Conservation (phyloP, 306 rosid genomes). For the Fragaria ananassa region DNA sequence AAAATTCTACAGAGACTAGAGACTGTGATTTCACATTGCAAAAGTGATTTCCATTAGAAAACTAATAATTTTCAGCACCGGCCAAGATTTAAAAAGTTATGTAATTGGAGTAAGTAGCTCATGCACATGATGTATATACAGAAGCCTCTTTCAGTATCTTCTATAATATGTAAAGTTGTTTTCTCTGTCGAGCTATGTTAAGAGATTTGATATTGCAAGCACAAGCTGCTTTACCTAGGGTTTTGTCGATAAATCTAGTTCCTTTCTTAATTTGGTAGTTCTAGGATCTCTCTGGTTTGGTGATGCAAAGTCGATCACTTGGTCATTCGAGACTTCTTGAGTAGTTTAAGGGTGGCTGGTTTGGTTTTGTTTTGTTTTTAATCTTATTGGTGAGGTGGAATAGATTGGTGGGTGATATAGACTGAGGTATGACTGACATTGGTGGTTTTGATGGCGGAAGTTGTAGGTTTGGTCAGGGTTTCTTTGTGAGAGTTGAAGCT, state of each 20-base stretch:
- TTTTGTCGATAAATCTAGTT: neutral
- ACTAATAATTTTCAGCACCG: neutral
- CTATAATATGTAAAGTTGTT: neutral
- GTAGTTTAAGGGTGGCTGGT: neutral
- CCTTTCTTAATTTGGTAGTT: neutral
- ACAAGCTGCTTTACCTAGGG: neutral
- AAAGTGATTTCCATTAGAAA: neutral
- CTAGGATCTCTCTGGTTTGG: neutral
- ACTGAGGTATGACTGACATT: no score
- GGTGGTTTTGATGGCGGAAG: no score
- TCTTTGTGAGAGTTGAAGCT: neutral
- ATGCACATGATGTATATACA: conserved; percentile 1
- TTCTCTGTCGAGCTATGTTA: neutral
- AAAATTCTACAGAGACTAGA: neutral
- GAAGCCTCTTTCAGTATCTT: neutral
- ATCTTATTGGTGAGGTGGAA: no score
- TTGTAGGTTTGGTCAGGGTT: neutral
- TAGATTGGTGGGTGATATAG: no score
- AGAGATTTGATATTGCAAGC: neutral
- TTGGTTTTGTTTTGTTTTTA: no score
- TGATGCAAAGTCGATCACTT: neutral
- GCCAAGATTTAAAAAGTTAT: neutral
- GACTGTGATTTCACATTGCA: neutral
- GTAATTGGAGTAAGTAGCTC: neutral
- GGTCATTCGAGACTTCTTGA: neutral